Base-by-base conservation (phyloP, 1,284 basidiomycete genomes). In the Moesziomyces sp. region DNA sequence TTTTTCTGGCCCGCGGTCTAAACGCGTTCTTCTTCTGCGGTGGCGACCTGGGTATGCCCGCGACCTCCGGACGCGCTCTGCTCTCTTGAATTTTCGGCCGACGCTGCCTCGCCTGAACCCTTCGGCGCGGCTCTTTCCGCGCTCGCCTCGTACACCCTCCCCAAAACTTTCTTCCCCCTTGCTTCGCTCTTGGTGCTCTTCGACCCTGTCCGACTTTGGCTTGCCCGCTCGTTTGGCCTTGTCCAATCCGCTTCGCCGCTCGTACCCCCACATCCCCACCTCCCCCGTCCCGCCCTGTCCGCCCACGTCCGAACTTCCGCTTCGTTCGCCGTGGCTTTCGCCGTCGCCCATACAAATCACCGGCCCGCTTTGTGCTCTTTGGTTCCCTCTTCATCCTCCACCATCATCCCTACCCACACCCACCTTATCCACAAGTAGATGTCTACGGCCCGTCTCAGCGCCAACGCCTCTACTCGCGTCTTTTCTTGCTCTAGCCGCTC, bases 401-500 rank as follows among this genome's bases (percentile, higher is more conserved):
- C 24, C 47, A 58, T 35, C 43, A 51, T 24, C 34, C 13, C 23
- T 8, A 26, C 35, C 35, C 9, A 43, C 45, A 28, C 26, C 24
- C 42, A 35, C 23, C 52, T 14, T 13, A 16, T 35, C 26, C 26
- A 35, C 63, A 46, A 66, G 69, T 72, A 72, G 69, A 72, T 72
- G 69, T 72, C 63, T 30, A 51, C 63, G 45, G 69, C 56, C 50
- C 69, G 69, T 58, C 50, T 72, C 52, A 52, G 46, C 57, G 38
- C 63, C 48, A 55, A 62, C 69, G 59, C 69, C 52, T 58, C 58
- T 52, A 47, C 59, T 54, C 61, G 62, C 58, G 58, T 58, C 47
- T 50, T 71, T 45, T 18, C 55, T 40, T 51, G 58, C 42, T 58
- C 63, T 35, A 34, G 48, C 21, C 60, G 66, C 55, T 63, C 63